phyloP scores from a whole-genome alignment of 164 flowering plant genomes.

The Sextonia rubra region DNA sequence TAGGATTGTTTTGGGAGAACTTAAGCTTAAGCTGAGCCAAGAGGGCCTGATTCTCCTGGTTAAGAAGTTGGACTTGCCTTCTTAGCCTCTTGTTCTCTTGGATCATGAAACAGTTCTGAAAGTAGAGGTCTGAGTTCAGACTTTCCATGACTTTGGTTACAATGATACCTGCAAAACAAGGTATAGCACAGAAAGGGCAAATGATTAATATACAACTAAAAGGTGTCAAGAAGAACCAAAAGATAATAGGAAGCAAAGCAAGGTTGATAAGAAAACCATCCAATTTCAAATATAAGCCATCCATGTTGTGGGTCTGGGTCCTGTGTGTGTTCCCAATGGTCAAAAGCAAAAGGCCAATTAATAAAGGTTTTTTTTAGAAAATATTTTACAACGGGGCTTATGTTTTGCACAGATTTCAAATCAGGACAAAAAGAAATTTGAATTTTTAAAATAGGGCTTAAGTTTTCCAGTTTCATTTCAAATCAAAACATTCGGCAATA shows the following conservation, averaged over 20 bases:
- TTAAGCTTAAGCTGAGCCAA: constrained; percentile 38
- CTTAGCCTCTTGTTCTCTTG: constrained; percentile 55
- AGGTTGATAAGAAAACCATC: not conserved
- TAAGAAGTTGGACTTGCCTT: constrained; percentile 49
- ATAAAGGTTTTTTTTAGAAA: no score
- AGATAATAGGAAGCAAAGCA: not conserved
- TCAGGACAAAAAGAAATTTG: no score
- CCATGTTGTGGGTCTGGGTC: not conserved
- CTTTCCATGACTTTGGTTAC: constrained; percentile 37
- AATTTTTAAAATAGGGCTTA: no score
- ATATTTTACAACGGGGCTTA: no score
- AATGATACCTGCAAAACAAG: not conserved
- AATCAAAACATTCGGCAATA: no score
- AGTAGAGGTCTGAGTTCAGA: constrained; percentile 44
- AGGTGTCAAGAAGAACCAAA: not conserved
- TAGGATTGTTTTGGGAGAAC: constrained; percentile 14
- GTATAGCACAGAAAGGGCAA: not conserved
- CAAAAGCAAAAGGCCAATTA: no score
- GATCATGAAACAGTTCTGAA: constrained; percentile 51
- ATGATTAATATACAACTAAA: not conserved
- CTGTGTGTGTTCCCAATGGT: not conserved
- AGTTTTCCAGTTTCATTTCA: no score
- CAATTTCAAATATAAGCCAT: not conserved
- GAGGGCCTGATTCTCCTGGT: constrained; percentile 56
- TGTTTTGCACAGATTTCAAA: no score